A percentile compares a stretch with the other conserved stretches of the same genome.
These are phyloP conservation scores for Talinum fruticosum DNA, from an alignment of 148 eudicot species.

Conservation along the genomic window DNA sequence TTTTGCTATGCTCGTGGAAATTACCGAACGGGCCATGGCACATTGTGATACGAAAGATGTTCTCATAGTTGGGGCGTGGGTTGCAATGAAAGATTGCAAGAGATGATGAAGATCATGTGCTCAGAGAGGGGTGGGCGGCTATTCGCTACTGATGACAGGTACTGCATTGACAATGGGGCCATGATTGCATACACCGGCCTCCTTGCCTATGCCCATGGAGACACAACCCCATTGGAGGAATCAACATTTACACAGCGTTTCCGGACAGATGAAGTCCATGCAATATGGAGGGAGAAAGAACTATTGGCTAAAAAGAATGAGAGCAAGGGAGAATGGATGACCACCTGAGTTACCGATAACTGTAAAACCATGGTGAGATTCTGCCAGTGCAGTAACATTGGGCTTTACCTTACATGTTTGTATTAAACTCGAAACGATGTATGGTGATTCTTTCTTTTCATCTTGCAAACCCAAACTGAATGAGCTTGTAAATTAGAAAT, in stretches of 20 bases:
- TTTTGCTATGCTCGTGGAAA: slow-evolving; percentile 98
- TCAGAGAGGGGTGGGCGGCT: slow-evolving; percentile 74
- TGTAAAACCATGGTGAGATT: neutral
- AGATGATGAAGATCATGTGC: slow-evolving; percentile 89
- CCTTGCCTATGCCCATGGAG: slow-evolving; percentile 66
- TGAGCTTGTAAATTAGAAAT: slow-evolving; percentile 5
- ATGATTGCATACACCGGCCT: slow-evolving; percentile 94
- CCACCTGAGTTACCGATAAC: neutral
- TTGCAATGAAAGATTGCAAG: slow-evolving; percentile 88
- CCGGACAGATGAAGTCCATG: slow-evolving; percentile 87
- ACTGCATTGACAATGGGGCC: slow-evolving; percentile 86
- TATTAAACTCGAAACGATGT: neutral
- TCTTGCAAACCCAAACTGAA: neutral
- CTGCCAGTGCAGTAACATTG: neutral
- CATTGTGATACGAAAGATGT: slow-evolving; percentile 92
- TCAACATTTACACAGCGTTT: slow-evolving; percentile 83
- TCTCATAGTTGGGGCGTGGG: slow-evolving; percentile 98
- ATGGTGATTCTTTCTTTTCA: neutral
- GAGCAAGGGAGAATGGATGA: neutral
- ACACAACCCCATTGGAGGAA: slow-evolving; percentile 65
- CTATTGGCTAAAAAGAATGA: slow-evolving; percentile 12
- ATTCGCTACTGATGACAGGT: slow-evolving; percentile 79
- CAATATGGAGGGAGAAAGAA: slow-evolving; percentile 76
- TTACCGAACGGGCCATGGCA: slow-evolving; percentile 97
- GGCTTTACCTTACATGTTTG: neutral